Percentiles rank a stretch among this genome's conserved stretches.
Evolutionary conservation across 345 rosid species (phyloP).

Genomic region (Gossypium raimondii): DNA sequence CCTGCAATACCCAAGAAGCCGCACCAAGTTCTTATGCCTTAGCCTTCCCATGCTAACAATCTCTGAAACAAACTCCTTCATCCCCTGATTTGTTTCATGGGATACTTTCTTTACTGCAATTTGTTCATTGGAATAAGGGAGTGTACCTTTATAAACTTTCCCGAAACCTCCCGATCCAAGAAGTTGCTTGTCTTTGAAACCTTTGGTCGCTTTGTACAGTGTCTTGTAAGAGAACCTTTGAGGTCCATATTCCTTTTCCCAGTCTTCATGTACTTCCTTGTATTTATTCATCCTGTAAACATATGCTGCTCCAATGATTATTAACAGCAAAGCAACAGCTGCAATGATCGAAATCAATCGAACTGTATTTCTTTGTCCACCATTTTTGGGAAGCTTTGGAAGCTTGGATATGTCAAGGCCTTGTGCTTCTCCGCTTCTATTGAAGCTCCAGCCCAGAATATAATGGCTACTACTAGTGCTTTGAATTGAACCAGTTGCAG

Average conservation of each 20-base stretch:
- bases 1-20: slow-evolving; percentile 46
- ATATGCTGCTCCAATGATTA: slow-evolving; percentile 25
- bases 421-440: slow-evolving; percentile 35
- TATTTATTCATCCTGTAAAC: slow-evolving; percentile 27
- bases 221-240: slow-evolving; percentile 36
- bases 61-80: slow-evolving; percentile 51
- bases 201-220: slow-evolving; percentile 41
- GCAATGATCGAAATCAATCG: background rate
- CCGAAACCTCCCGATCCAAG: slow-evolving; percentile 51
- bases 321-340: slow-evolving; percentile 14
- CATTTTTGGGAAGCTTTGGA: slow-evolving; percentile 41
- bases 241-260: slow-evolving; percentile 49
- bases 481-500: slow-evolving; percentile 34
- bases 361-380: background rate
- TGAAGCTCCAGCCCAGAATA: slow-evolving; percentile 67
- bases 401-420: slow-evolving; percentile 41
- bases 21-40: slow-evolving; percentile 46
- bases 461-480: slow-evolving; percentile 29
- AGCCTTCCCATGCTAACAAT: slow-evolving; percentile 43
- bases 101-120: slow-evolving; percentile 48
- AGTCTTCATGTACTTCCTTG: slow-evolving; percentile 39
- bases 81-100: slow-evolving; percentile 34
- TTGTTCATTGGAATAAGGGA: slow-evolving; percentile 19
- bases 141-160: slow-evolving; percentile 38
- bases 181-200: slow-evolving; percentile 33